Base-by-base conservation (phyloP, 2,329 filamentous ascomycete genomes). In the Aplosporella prunicola region DNA sequence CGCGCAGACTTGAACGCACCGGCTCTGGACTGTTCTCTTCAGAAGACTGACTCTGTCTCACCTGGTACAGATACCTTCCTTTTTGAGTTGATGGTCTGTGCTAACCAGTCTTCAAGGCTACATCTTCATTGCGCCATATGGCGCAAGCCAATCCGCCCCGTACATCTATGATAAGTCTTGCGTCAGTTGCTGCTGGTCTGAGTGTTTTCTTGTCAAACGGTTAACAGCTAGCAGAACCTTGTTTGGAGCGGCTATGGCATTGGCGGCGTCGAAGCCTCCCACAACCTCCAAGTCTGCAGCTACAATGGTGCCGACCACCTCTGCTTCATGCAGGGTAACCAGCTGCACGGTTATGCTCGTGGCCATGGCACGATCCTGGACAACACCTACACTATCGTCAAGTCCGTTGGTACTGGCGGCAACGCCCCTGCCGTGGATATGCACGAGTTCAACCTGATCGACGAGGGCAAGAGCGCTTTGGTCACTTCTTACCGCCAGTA, bases 311-410 rank as follows among this genome's bases (percentile, higher is more conserved):
- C 55, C 39, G 58, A 66, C 32, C 68, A 72, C 44, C 49, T 72
- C 10, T 71, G 67, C 48, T 70, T 66, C 50, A 71, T 69, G 50
- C 63, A 69, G 40, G 68, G 68, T 22, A 60, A 64, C 39, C 68
- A 72, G 42, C 64, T 69, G 42, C 64, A 66, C 35, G 68, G 68
- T 15, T 72, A 69, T 41, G 68, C 66, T 15, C 31, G 66, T 24
- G 68, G 68, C 8, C 67, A 70, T 56, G 68, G 66, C 25, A 55
- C 71, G 15, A 71, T 72, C 40, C 61, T 71, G 62, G 63, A 72
- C 45, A 61, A 62, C 39, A 56, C 58, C 22, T 71, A 71, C 45
- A 57, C 63, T 20, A 62, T 67, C 31, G 66, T 70, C 34, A 61
- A 62, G 44, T 68, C 65, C 3, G 59, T 71, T 15, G 54, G 60